Evolutionary conservation across 768 basidiomycete genomes (phyloP).

Genomic region (Trichaptum fuscoviolaceum): DNA sequence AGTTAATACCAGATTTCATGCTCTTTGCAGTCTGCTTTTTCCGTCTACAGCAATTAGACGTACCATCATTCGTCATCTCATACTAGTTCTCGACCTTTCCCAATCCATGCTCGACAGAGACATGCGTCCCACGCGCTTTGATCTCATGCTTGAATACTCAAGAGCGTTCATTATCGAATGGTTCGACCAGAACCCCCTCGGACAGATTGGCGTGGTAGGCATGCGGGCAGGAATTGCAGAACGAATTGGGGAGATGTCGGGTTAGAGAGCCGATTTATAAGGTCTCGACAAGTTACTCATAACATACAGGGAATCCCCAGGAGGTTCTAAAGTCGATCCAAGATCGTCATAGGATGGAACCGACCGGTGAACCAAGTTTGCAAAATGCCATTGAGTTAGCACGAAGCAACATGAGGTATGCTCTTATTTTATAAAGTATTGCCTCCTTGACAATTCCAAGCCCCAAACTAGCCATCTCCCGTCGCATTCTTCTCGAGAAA

Average conservation of each 20-base stretch:
- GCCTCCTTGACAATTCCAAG: constrained; percentile 10
- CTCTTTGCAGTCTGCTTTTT: constrained; percentile 53
- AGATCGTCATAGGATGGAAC: constrained; percentile 85
- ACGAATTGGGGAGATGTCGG: constrained; percentile 87
- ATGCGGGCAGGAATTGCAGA: constrained; percentile 91
- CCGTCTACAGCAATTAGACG: constrained; percentile 87
- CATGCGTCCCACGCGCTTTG: constrained; percentile 92
- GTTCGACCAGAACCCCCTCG: constrained; percentile 99
- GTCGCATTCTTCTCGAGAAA: constrained; percentile 93
- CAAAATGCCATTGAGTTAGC: constrained; percentile 99
- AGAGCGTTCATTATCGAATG: constrained; percentile 92
- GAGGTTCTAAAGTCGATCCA: constrained; percentile 86
- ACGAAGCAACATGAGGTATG: constrained; percentile 83
- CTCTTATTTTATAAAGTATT: not conserved
- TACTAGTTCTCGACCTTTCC: constrained; percentile 90
- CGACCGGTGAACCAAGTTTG: constrained; percentile 87
- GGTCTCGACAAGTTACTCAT: constrained; percentile 9
- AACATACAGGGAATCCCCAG: constrained; percentile 78
- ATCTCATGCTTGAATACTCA: constrained; percentile 84
- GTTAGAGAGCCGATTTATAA: constrained; percentile 36
- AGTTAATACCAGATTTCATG: constrained; percentile 11
- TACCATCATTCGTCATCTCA: constrained; percentile 93
- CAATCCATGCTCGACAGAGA: constrained; percentile 92
- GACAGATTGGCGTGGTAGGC: constrained; percentile 92
- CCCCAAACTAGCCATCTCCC: constrained; percentile 76